Base-by-base conservation (phyloP, 805 yeast species). In the Saccharomyces eubayanus region DNA sequence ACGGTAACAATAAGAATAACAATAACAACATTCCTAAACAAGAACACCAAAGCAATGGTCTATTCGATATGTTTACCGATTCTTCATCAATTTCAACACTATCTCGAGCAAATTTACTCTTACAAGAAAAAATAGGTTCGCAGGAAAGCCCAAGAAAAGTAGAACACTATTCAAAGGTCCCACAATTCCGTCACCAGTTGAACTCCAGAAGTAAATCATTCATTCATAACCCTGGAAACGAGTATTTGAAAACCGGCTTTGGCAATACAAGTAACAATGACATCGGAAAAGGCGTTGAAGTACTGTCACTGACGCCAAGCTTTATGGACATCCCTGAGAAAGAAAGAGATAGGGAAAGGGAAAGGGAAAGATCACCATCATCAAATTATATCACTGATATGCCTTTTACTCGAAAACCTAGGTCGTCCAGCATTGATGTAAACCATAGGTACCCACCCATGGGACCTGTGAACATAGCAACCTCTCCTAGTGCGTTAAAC, bases 31-130 rank as follows among this genome's bases (percentile, higher is more conserved):
- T 11, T 16, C 16, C 43, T 16, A 36, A 21, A 36, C 43, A 36
- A 16, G 43, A 31, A 30, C 46, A 14, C 8, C n/a, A 50, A 1
- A 66, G 71, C 5, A 70, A 65, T 53, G 79, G 79, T 1, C 62
- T 74, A 20, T 55, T 76, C 47, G 80, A 76, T 56, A 63, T 73
- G 53, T 72, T 75, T 48, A 56, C 70, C 16, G 68, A 68, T 51
- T 58, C 68, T 1, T 59, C 70, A 5, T 57, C 65, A 6, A 57
- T 60, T 12, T 58, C 64, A 10, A 57, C 62, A 4, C 51, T 61
- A 46, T 58, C 66, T 14, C 60, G 56, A 46, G 59, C 62, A 16
- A 53, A 57, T 31, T 46, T 51, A 49, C 51, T 59, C 31, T 46
- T 57, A 54, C 60, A 60, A 48, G 62, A 63, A 27, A 61, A 52